Evolutionary conservation across 1,284 basidiomycete genomes (phyloP).

Genomic region (Cutaneotrichosporon spelunceum): DNA sequence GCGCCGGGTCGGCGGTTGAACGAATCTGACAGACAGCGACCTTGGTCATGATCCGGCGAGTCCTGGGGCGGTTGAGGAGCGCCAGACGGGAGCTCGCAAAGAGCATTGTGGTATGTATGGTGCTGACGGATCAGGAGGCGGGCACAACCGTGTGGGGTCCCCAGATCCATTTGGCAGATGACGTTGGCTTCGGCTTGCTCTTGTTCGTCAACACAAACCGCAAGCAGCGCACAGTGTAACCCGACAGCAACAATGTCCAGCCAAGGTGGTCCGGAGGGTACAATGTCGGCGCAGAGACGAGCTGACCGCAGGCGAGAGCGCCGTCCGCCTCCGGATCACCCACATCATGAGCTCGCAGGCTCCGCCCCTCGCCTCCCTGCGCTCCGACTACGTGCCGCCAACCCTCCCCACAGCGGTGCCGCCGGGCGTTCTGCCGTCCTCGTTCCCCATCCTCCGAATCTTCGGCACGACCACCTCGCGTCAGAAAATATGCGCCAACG

Average conservation of each 20-base stretch:
- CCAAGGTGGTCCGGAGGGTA: conserved; percentile 28
- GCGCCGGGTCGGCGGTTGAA: conserved; percentile 40
- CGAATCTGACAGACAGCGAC: conserved; percentile 43
- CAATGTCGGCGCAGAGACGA: background rate
- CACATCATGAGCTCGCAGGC: conserved; percentile 51
- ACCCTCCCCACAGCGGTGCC: conserved; percentile 59
- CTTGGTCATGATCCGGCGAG: conserved; percentile 19
- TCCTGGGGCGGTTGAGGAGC: background rate
- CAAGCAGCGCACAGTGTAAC: too few species aligned
- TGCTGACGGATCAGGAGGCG: too few species aligned
- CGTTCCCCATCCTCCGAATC: conserved; percentile 76
- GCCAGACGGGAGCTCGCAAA: too few species aligned
- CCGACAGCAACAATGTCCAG: conserved; percentile 12
- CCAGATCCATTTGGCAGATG: background rate
- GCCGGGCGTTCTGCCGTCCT: conserved; percentile 53
- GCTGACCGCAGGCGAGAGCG: conserved; percentile 27
- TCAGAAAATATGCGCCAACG: conserved; percentile 76
- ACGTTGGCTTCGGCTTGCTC: background rate
- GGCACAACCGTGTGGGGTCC: too few species aligned
- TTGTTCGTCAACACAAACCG: background rate
- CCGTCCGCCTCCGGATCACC: conserved; percentile 51
- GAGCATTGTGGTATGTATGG: too few species aligned
- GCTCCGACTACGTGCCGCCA: conserved; percentile 46
- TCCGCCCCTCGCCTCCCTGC: conserved; percentile 37
- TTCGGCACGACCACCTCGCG: conserved; percentile 79